A percentile compares a stretch with the other conserved stretches of the same genome.
These are phyloP conservation scores for Eucalyptus victrix DNA, from an alignment of 345 rosid species.

Conservation along the genomic window DNA sequence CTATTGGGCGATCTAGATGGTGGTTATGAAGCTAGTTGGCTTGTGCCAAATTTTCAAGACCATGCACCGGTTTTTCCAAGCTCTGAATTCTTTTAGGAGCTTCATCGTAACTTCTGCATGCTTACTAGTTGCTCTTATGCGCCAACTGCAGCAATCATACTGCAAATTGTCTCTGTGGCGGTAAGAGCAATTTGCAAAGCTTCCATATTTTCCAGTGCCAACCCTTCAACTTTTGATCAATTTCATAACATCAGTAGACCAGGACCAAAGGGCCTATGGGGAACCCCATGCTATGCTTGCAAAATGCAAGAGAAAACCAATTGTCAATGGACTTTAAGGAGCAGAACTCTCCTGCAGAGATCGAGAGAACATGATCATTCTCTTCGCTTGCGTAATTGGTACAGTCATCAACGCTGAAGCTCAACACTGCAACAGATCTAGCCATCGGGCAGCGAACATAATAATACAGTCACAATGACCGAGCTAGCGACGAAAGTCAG, in stretches of 20 bases:
- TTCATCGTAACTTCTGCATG: neutral
- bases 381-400: neutral
- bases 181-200: constrained; percentile 11
- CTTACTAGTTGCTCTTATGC: constrained; percentile 2
- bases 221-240: neutral
- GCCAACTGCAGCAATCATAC: constrained; percentile 13
- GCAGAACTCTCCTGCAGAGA: neutral
- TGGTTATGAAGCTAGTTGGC: neutral
- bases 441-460: neutral
- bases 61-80: neutral
- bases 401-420: neutral
- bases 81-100: neutral
- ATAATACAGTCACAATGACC: neutral
- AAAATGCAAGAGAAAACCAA: neutral
- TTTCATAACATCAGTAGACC: neutral
- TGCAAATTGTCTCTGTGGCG: constrained; percentile 3
- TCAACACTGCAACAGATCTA: neutral
- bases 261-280: neutral
- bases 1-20: neutral
- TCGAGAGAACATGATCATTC: neutral
- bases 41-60: neutral
- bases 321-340: neutral
- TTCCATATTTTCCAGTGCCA: constrained; percentile 2
- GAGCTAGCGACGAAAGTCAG: neutral
- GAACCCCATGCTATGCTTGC: neutral